Percentiles rank a stretch among this genome's conserved stretches.
These are phyloP conservation scores for Amyloporia xantha DNA, from an alignment of 768 basidiomycete species.

Conservation along the genomic window DNA sequence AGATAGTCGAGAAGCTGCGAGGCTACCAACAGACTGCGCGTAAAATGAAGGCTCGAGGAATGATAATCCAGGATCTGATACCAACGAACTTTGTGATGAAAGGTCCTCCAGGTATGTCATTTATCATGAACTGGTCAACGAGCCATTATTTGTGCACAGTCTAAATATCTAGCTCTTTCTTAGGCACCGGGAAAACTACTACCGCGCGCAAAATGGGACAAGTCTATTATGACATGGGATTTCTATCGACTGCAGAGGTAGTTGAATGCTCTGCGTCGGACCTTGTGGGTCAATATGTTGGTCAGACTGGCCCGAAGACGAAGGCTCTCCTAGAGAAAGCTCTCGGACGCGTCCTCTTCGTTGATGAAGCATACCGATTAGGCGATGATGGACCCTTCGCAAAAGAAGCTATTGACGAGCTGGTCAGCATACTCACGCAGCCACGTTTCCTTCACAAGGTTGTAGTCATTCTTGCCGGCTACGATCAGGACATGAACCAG, in stretches of 20 bases:
- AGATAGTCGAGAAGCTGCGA: constrained; percentile 42
- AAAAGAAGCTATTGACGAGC: constrained; percentile 66
- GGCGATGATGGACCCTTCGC: constrained; percentile 55
- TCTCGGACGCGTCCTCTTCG: constrained; percentile 59
- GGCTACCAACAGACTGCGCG: constrained; percentile 46
- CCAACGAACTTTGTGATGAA: constrained; percentile 67
- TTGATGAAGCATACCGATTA: constrained; percentile 68
- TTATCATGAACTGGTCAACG: not conserved
- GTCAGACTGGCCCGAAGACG: constrained; percentile 67
- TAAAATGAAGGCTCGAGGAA: constrained; percentile 32
- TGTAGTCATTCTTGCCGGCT: constrained; percentile 64
- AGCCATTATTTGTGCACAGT: not conserved
- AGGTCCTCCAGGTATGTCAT: constrained; percentile 54
- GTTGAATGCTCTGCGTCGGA: constrained; percentile 66
- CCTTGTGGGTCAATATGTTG: constrained; percentile 62
- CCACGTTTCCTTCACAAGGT: constrained; percentile 51
- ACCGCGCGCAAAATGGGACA: constrained; percentile 56
- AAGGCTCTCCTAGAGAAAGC: constrained; percentile 55
- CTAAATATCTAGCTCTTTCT: no score
- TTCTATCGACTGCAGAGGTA: constrained; percentile 45
- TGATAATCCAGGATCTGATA: constrained; percentile 43
- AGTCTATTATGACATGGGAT: constrained; percentile 59
- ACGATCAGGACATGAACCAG: constrained; percentile 59
- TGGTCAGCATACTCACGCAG: constrained; percentile 57
- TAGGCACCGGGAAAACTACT: constrained; percentile 62